A percentile compares a stretch with the other conserved stretches of the same genome.
Conservation (phyloP, 306 rosid genomes). For the Lupinus albus region DNA sequence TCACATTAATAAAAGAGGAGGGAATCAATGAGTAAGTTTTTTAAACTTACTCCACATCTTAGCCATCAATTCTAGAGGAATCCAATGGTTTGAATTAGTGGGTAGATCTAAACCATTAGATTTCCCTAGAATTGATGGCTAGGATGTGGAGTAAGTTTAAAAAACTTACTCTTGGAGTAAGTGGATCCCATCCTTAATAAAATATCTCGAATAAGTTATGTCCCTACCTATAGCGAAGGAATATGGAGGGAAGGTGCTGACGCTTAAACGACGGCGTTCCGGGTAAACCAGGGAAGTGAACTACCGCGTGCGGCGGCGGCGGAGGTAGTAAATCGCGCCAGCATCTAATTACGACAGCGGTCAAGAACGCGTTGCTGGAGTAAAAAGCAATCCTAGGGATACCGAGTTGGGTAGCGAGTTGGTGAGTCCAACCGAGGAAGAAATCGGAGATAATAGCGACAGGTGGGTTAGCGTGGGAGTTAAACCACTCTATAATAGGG, state of each 20-base stretch:
- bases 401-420: slow-evolving; percentile 35
- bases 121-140: no score
- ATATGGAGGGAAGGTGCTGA: slow-evolving; percentile 54
- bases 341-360: slow-evolving; percentile 28
- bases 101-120: no score
- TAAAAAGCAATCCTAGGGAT: slow-evolving; percentile 38
- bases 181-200: no score
- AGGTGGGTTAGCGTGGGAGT: slow-evolving; percentile 42
- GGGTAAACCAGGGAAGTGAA: slow-evolving; percentile 41
- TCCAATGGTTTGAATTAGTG: no score
- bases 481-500: slow-evolving; percentile 42
- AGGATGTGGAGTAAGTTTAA: no score
- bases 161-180: no score
- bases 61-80: no score
- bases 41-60: no score
- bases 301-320: neutral
- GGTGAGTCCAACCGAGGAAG: slow-evolving; percentile 52
- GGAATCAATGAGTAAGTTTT: no score
- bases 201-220: no score
- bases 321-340: neutral
- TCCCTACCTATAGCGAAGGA: slow-evolving; percentile 28
- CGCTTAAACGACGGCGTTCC: slow-evolving; percentile 48
- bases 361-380: neutral
- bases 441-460: slow-evolving; percentile 47
- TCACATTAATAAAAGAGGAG: no score